Conservation (phyloP, 225 moss, liverwort and hornwort species). For the Anthoceros angustus region DNA sequence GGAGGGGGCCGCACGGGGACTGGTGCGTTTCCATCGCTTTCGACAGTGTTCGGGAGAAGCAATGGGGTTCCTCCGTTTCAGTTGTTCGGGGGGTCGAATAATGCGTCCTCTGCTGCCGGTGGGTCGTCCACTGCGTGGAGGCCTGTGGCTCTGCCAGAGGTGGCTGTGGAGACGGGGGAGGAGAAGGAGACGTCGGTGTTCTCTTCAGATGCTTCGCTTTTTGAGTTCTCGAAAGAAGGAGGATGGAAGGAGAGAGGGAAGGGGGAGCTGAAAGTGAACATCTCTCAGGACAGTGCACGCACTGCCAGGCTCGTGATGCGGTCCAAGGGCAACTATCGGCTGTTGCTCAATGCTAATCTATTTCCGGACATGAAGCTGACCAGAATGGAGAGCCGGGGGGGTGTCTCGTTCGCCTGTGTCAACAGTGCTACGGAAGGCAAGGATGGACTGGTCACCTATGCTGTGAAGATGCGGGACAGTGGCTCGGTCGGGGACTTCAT, state of each 20-base stretch:
- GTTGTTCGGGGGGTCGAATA: neutral
- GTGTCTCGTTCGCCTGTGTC: neutral
- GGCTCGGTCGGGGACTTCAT: neutral
- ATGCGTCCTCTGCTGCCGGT: neutral
- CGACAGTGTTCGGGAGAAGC: neutral
- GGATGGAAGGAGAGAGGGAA: conserved; percentile 4
- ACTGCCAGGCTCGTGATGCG: neutral
- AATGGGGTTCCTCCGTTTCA: conserved; percentile 1
- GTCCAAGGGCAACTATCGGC: neutral
- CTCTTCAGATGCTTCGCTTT: neutral
- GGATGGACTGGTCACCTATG: neutral
- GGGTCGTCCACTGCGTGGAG: neutral
- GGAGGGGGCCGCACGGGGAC: neutral
- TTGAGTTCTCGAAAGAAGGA: neutral
- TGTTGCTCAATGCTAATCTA: neutral
- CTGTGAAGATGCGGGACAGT: neutral
- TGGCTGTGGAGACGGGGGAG: conserved; percentile 2
- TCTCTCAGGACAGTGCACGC: neutral
- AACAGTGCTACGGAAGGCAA: neutral
- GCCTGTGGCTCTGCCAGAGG: neutral
- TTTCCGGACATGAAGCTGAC: conserved; percentile 3
- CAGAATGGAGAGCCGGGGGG: neutral
- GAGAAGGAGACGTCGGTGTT: neutral
- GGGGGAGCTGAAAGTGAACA: conserved; percentile 1
- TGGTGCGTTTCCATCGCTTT: neutral